These are phyloP conservation scores for Kodamaea nitidulidarum DNA, from an alignment of 805 yeast genomes.

Conservation along the genomic window DNA sequence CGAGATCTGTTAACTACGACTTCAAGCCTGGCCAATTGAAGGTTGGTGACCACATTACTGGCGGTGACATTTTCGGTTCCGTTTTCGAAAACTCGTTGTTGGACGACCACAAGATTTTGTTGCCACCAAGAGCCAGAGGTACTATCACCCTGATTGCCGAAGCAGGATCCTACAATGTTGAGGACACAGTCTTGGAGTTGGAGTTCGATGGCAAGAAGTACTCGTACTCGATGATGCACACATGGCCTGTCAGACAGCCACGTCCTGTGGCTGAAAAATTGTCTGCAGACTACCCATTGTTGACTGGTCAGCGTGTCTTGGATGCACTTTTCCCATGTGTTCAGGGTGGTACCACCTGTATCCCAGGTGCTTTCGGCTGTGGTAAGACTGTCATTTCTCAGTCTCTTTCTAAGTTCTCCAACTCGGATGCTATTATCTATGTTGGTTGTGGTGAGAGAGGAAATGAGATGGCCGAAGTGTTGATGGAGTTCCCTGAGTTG, in stretches of 20 bases:
- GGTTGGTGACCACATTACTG: constrained; percentile 96
- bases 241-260: constrained; percentile 99
- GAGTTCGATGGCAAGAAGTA: constrained; percentile 87
- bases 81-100: constrained; percentile 91
- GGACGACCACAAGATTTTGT: constrained; percentile 86
- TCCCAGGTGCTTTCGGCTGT: constrained; percentile 99
- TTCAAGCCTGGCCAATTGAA: constrained; percentile 74
- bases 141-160: constrained; percentile 86
- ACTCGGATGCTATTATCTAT: constrained; percentile 93
- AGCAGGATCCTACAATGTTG: constrained; percentile 87
- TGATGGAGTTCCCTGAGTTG: constrained; percentile 99
- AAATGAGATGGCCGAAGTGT: constrained; percentile 98
- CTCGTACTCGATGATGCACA: constrained; percentile 89
- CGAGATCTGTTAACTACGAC: constrained; percentile 77
- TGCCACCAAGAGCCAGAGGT: constrained; percentile 99
- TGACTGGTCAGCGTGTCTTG: constrained; percentile 98
- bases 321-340: constrained; percentile 98
- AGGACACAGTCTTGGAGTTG: constrained; percentile 84
- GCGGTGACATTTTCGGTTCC: constrained; percentile 96
- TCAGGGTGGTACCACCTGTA: constrained; percentile 99
- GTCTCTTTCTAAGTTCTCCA: constrained; percentile 93
- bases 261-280: constrained; percentile 96
- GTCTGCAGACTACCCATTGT: constrained; percentile 89
- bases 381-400: constrained; percentile 99
- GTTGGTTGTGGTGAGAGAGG: constrained; percentile 97